Evolutionary conservation across 2,329 filamentous ascomycete genomes (phyloP), one percentile per base, ranked within the genome.

Genomic region (Ophiostoma sp.): DNA sequence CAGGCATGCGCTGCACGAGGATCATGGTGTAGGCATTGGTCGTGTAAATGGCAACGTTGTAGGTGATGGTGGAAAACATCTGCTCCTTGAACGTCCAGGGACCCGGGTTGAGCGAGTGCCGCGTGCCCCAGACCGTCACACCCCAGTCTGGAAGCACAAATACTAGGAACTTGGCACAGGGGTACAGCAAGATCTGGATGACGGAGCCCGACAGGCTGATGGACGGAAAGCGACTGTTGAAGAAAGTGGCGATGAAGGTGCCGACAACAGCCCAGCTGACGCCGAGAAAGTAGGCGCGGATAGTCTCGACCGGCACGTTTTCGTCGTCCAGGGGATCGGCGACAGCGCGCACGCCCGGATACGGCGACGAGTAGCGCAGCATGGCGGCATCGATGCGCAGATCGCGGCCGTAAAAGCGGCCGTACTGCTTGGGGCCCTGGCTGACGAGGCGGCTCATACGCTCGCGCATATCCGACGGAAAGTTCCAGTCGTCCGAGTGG

Each of bases 41-140:
- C 18, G 81, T 79, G 69, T 82, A 80, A 0, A 83, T 85, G 12
- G 84, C 83, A 73, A 86, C 85, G 75, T 87, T 87, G 1, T 85
- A 86, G 85, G 88, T 88, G 75, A 85, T 83, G 40, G 86, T 84
- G 72, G 87, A 85, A 58, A 87, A 77, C 66, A 85, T 83, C 73
- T 87, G 85, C 74, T 87, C 85, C 77, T 87, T 87, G 75, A 82
- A 82, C 75, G 86, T 87, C 77, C 87, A 87, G 27, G 81, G 82
- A n/a, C 84, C 84, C 0, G 85, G 81, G 69, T 81, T 82, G 47
- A 87, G 77, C 72, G 85, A 86, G 74, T 85, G 85, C 70, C 81
- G 83, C 70, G 84, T 69, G 16, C 84, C 84, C 67, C 80, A 81
- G 7, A 85, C 69, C 44, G 79, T 83, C 77, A 80, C 83, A 67